Base-by-base conservation (phyloP, 805 yeast species). In the Ogataea corticis region DNA sequence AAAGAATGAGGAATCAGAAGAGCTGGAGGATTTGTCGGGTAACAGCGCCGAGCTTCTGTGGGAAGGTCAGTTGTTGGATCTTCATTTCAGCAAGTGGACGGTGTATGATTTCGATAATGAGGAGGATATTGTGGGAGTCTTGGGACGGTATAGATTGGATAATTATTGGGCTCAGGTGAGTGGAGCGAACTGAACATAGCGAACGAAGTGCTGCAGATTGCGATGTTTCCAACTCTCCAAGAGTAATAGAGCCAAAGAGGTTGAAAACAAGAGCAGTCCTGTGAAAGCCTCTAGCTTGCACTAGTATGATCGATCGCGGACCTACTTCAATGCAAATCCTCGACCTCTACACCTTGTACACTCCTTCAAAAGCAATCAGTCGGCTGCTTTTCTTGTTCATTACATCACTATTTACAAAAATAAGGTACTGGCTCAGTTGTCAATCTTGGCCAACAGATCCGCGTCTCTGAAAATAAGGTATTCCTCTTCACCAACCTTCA, bases 361-460 rank as follows among this genome's bases (percentile, higher is more conserved):
- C n/a, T n/a, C n/a, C n/a, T n/a, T n/a, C n/a, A n/a, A n/a, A n/a
- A n/a, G n/a, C n/a, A n/a, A n/a, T n/a, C n/a, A n/a, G 25, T 21
- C 7, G 25, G 25, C 25, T 9, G 9, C 9, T 9, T 9, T 21
- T 21, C 9, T 9, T 21, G 25, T 21, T 9, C 25, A 21, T 21
- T 21, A 6, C 25, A 21, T 5, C 34, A 33, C 41, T 46, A 50
- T 46, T 13, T 41, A 50, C 44, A 42, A 5, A 31, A 25, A 27
- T 11, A 27, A 18, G 21, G 7, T 17, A 6, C 61, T 71, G 74
- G 57, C 83, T 82, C 11, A 28, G 7, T 28, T 6, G 62, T 83
- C 83, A 63, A 94, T 82, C 77, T 89, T 92, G 62, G 98, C 99
- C 62, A 94, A 80, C 68, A 92, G 87, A 72, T 92, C 99, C 62